Conservation (phyloP, 2,329 filamentous ascomycete species). For the Knufia fluminis region DNA sequence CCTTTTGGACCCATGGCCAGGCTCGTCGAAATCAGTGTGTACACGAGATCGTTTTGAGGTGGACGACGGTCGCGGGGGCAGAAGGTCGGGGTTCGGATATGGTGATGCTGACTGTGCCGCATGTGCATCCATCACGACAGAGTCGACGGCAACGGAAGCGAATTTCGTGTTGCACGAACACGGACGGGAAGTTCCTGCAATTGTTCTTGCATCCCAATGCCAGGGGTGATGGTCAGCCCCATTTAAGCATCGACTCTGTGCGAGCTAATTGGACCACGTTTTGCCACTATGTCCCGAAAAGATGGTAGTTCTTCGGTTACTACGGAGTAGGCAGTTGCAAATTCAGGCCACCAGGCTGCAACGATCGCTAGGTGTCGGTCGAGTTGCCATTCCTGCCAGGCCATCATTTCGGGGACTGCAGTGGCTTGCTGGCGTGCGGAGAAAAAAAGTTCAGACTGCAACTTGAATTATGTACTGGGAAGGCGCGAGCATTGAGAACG, state of each 20-base stretch:
- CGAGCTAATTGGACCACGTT: background rate
- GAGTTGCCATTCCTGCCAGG: background rate
- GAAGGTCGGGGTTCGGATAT: background rate
- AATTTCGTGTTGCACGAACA: constrained; percentile 6
- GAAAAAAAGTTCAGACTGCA: background rate
- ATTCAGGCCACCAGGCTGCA: too few relatives aligned
- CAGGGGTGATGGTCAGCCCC: background rate
- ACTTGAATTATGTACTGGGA: too few relatives aligned
- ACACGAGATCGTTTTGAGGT: constrained; percentile 12
- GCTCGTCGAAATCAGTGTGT: constrained; percentile 14
- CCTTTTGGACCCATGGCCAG: constrained; percentile 20
- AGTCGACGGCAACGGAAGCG: background rate
- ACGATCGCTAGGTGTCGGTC: too few relatives aligned
- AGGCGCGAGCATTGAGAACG: too few relatives aligned
- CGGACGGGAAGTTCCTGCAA: constrained; percentile 7
- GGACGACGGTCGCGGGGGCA: background rate
- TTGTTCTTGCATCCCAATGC: background rate
- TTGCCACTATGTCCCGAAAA: too few relatives aligned
- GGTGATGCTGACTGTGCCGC: background rate
- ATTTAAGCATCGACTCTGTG: background rate
- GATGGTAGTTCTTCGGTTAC: too few relatives aligned
- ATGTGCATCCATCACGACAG: background rate
- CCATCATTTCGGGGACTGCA: background rate
- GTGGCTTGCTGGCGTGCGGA: background rate
- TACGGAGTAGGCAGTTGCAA: too few relatives aligned